These are phyloP conservation scores for Chaetomium fimeti DNA, from an alignment of 495 filamentous ascomycete species.

Conservation along the genomic window DNA sequence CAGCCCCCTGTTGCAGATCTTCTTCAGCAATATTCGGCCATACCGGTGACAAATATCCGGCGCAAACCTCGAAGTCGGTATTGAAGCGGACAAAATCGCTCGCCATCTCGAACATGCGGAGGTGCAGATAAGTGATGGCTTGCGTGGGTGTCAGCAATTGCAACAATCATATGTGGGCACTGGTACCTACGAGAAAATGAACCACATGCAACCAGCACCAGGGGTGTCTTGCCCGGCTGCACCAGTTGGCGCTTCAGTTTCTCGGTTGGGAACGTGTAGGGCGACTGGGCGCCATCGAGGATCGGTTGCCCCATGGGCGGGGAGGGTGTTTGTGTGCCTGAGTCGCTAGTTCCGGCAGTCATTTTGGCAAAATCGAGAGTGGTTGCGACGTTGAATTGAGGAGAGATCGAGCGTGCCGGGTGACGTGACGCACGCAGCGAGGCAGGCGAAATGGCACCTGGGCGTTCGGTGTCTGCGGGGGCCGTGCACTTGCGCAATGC, in stretches of 20 bases:
- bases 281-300: constrained; percentile 34
- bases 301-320: background rate
- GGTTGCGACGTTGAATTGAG: background rate
- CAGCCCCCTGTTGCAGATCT: background rate
- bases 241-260: constrained; percentile 68
- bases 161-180: background rate
- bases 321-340: constrained; percentile 14
- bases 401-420: background rate
- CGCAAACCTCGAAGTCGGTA: constrained; percentile 81
- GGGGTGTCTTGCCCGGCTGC: constrained; percentile 67
- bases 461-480: constrained; percentile 14
- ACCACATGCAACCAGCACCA: constrained; percentile 85
- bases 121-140: constrained; percentile 80
- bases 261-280: constrained; percentile 69
- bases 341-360: constrained; percentile 9
- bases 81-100: constrained; percentile 74
- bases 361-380: background rate
- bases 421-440: constrained; percentile 15
- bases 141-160: constrained; percentile 20
- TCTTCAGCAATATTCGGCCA: background rate
- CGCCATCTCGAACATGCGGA: constrained; percentile 94
- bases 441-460: background rate
- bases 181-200: constrained; percentile 61
- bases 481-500: background rate
- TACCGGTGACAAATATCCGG: constrained; percentile 67